Percentiles rank a stretch among this genome's conserved stretches.
Evolutionary conservation across 2,329 filamentous ascomycete species (phyloP).

Genomic region (Achaetomium macrosporum): DNA sequence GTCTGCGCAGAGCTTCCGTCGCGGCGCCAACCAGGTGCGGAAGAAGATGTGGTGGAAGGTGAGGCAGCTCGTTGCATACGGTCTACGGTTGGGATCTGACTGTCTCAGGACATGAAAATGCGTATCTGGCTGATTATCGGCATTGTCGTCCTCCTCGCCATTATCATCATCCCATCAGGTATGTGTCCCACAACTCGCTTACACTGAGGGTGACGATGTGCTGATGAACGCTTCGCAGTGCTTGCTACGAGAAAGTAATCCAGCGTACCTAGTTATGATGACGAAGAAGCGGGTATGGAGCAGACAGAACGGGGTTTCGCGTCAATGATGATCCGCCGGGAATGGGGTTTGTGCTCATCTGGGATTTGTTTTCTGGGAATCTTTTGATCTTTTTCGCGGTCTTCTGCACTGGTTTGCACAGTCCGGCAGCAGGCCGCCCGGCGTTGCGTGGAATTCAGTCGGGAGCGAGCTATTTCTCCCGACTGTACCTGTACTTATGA

Average conservation of each 20-base stretch:
- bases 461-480: slow-evolving; percentile 17
- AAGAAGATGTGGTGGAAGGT: slow-evolving; percentile 99
- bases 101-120: slow-evolving; percentile 90
- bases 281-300: slow-evolving; percentile 13
- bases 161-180: slow-evolving; percentile 94
- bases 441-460: slow-evolving; percentile 18
- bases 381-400: slow-evolving; percentile 20
- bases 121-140: slow-evolving; percentile 90
- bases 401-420: slow-evolving; percentile 16
- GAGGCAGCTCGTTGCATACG: not conserved
- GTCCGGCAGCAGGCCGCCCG: slow-evolving; percentile 13
- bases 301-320: slow-evolving; percentile 22
- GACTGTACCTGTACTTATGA: slow-evolving; percentile 26
- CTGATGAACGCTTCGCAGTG: slow-evolving; percentile 18
- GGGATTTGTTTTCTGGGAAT: slow-evolving; percentile 25
- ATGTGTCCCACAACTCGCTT: slow-evolving; percentile 30
- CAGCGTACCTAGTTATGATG: slow-evolving; percentile 18
- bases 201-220: not conserved
- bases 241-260: slow-evolving; percentile 18
- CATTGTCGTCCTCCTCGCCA: slow-evolving; percentile 81
- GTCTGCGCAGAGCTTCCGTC: slow-evolving; percentile 91
- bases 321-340: slow-evolving; percentile 20
- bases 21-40: slow-evolving; percentile 91
- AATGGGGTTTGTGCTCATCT: slow-evolving; percentile 22
- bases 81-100: slow-evolving; percentile 7